phyloP scores from a whole-genome alignment of 2,329 filamentous ascomycete species.

The Fusarium domesticum region DNA sequence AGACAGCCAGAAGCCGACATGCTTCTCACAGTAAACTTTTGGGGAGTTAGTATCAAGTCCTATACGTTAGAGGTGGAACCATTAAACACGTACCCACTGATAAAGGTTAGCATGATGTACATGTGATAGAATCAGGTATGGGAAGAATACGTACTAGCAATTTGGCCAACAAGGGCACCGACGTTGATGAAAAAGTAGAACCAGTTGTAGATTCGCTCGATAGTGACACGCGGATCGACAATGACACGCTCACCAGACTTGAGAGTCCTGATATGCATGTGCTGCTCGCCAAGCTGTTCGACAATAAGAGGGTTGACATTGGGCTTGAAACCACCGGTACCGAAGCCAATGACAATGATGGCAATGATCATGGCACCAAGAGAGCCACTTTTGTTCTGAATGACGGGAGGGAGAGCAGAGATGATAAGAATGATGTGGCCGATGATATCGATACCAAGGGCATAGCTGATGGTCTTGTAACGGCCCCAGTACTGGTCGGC shows the following conservation, averaged over 20 bases:
- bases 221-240: conserved; percentile 61
- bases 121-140: too few species aligned
- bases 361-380: conserved; percentile 64
- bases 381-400: conserved; percentile 53
- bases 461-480: conserved; percentile 64
- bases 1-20: conserved; percentile 71
- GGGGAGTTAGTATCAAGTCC: background rate
- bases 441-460: conserved; percentile 59
- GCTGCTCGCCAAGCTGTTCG: conserved; percentile 60
- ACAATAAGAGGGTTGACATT: conserved; percentile 68
- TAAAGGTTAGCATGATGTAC: conserved; percentile 1
- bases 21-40: conserved; percentile 69
- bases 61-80: background rate
- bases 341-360: conserved; percentile 50
- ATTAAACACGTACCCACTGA: background rate
- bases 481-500: conserved; percentile 62
- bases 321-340: conserved; percentile 72
- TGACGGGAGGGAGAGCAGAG: conserved; percentile 61
- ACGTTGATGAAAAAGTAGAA: conserved; percentile 74
- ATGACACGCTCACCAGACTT: conserved; percentile 60
- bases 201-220: conserved; percentile 62
- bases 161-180: conserved; percentile 61
- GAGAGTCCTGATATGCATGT: conserved; percentile 51
- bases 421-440: conserved; percentile 66
- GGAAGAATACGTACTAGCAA: conserved; percentile 42